Evolutionary conservation across 2,329 filamentous ascomycete species (phyloP), one percentile per base, ranked within the genome.

Genomic region (Pseudogymnoascus sp.): DNA sequence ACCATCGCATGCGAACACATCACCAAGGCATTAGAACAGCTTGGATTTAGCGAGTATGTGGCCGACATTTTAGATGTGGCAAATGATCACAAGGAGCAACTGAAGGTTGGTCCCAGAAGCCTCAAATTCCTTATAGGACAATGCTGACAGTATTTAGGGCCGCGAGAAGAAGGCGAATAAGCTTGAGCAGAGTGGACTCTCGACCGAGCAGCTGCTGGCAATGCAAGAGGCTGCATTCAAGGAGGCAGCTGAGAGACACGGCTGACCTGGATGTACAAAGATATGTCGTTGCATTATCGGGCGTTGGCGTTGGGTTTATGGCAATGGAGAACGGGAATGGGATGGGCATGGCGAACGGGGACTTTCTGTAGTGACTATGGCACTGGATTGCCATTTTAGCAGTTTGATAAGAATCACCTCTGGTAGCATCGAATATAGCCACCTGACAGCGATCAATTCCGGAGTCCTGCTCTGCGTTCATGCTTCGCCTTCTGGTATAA

Each of bases 1-100:
- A 99, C 94, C 3, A 99, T 99, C 70, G 93, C 93, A 11, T 96
- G 91, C 75, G 94, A 99, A 72, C 94, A 99, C 78, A 95, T 99
- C 70, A 95, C 93, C 72, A 93, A 93, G 73, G 94, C 94, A 0
- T 83, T 99, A 44, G 90, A 93, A 70, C 90, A 96, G 71, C 84
- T 99, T 18, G 94, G 93, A 1, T 99, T 97, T 75, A 83, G 87
- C 8, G 92, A 96, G 70, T 99, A 97, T 73, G 90, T 99, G 5
- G 85, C 88, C 14, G 90, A 92, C 65, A 91, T 99, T 11, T 78
- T 92, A 63, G 90, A 91, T 68, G 91, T 94, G 8, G 92, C 92
- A 1, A 87, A 88, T 62, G 90, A 96, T 73, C 94, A 97, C 75
- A 97, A 96, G 76, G 92, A 95, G 73, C 87, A 89, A 62, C 85